Conservation (phyloP, 345 rosid genomes). For the Luvunga scandens region DNA sequence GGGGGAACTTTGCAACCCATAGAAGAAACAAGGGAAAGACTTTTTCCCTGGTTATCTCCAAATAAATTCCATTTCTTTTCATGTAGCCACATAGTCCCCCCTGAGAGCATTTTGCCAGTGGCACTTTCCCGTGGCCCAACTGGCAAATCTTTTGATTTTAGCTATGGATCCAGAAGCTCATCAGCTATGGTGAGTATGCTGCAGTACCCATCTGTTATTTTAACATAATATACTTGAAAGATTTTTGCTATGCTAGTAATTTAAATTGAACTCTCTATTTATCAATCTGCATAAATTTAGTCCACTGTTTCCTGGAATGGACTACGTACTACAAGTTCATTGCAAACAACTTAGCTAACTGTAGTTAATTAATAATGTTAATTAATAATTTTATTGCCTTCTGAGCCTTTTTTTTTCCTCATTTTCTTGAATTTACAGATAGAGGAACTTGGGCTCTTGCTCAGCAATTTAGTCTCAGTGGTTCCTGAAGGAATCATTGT, state of each 20-base stretch:
- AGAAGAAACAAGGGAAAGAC: conserved; percentile 90
- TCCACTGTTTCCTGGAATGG: background rate
- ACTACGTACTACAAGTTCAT: background rate
- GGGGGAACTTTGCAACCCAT: conserved; percentile 98
- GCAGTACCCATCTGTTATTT: conserved; percentile 8
- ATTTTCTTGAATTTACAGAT: conserved; percentile 42
- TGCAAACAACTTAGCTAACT: conserved; percentile 3
- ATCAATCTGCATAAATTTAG: background rate
- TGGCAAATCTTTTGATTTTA: conserved; percentile 77
- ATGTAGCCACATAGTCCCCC: conserved; percentile 85
- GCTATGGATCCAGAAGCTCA: conserved; percentile 77
- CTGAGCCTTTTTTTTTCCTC: background rate
- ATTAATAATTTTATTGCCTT: background rate
- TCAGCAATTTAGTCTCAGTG: conserved; percentile 75
- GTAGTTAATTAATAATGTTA: background rate
- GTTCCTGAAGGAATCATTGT: conserved; percentile 90
- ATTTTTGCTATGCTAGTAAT: background rate
- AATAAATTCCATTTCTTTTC: conserved; percentile 76
- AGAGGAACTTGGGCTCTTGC: conserved; percentile 77
- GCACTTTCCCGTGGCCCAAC: conserved; percentile 85
- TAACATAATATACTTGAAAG: background rate
- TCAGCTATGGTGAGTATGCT: conserved; percentile 46
- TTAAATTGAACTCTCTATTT: background rate
- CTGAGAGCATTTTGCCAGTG: conserved; percentile 76
- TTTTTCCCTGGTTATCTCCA: conserved; percentile 75